Base-by-base conservation (phyloP, 768 basidiomycete species). In the Mrakia gelida region DNA sequence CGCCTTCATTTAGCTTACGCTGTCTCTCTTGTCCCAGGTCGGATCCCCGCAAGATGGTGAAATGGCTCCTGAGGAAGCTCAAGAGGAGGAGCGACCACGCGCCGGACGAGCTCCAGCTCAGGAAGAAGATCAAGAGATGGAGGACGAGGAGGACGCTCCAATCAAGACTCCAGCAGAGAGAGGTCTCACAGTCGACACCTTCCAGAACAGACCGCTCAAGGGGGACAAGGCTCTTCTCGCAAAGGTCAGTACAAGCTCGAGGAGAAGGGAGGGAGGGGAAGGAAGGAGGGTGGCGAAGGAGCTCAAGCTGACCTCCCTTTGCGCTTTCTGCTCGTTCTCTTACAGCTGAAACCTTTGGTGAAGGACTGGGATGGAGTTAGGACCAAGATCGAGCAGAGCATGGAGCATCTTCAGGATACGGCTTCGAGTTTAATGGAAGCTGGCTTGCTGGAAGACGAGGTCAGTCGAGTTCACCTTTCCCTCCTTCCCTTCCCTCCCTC, bases 171-270 rank as follows among this genome's bases (percentile, higher is more conserved):
- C 67, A 41, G 67, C 41, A 70, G 67, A 73, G 30, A 59, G 54
- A 34, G 54, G 54, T 16, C 73, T 73, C 30, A 73, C 54, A 38
- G 18, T 59, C 23, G 73, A 73, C 4, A 73, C 61, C n/a, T 73
- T 62, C 34, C 23, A 38, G 18, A 34, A 59, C 61, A 70, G 23
- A 21, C 34, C 67, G 16, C 34, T 70, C 67, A n/a, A 18, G 32
- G 67, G 38, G 26, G 67, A 70, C 41, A 70, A 41, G 41, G 38
- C 34, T 43, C 7, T 70, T 2, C 67, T 70, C 38, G 18, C 67
- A n/a, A 70, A 70, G 41, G 67, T 70, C 4, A 68, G 5, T 26
- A 41, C 11, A 0, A 65, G 30, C 30, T 32, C 18, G 63, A 32
- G 26, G 1, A 8, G 4, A 38, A 8, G 38, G 38, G 63, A 16